These are phyloP conservation scores for Globisporangium yorkense DNA, from an alignment of 352 stramenopile genomes.

Conservation along the genomic window DNA sequence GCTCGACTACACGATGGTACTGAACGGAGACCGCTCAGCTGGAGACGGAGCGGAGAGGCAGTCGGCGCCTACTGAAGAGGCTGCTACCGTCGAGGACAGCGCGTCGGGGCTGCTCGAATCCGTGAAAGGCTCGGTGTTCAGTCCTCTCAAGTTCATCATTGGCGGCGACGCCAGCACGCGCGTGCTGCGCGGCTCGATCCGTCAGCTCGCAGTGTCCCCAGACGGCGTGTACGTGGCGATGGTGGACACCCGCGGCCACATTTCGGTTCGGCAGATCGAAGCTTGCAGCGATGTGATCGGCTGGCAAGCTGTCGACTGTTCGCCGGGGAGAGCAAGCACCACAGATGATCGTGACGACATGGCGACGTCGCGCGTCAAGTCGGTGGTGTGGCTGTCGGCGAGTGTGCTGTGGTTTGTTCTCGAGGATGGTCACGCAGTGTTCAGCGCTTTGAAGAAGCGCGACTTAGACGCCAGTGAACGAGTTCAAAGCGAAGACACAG, in stretches of 20 bases:
- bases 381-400: constrained; percentile 2
- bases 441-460: constrained; percentile 3
- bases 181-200: constrained; percentile 28
- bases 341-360: neutral
- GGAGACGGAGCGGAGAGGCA: neutral
- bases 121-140: constrained; percentile 22
- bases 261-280: constrained; percentile 61
- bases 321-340: neutral
- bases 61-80: neutral
- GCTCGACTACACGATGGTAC: constrained; percentile 64
- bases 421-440: constrained; percentile 5
- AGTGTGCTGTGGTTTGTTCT: constrained; percentile 8
- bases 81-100: neutral
- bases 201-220: constrained; percentile 36
- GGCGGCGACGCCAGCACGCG: constrained; percentile 14
- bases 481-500: neutral
- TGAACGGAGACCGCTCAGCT: constrained; percentile 14
- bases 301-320: constrained; percentile 38
- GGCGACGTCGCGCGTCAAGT: neutral
- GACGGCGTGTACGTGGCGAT: constrained; percentile 49
- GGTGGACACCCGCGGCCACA: constrained; percentile 32
- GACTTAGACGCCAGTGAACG: neutral
- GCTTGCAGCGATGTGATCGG: constrained; percentile 42
- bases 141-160: constrained; percentile 37
- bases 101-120: constrained; percentile 3